Base-by-base conservation (phyloP, 495 filamentous ascomycete species). In the Hypoxylon intermedium region DNA sequence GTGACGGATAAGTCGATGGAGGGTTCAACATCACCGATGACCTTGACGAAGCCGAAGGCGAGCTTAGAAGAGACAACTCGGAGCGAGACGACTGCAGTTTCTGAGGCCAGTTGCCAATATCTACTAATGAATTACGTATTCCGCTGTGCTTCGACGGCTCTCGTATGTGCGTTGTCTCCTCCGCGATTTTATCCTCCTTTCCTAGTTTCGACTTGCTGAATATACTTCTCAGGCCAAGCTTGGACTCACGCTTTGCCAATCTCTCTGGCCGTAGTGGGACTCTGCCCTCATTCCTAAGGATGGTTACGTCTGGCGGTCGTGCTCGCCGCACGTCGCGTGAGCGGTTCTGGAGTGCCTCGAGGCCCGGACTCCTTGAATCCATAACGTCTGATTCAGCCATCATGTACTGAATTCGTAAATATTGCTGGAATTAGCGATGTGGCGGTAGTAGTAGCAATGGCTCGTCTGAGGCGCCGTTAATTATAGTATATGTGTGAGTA, bases 171-270 rank as follows among this genome's bases (percentile, higher is more conserved):
- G 63, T 60, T 12, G 43, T 9, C 41, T 63, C 67, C 24, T 63
- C 60, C 21, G 40, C 63, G 31, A 59, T 64, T 30, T 63, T 63
- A 7, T 72, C 70, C 23, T 63, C 52, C 19, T 70, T 67, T 28
- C 52, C 54, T 9, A 59, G 44, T 53, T 72, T 79, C 42, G 70
- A 64, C 45, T 71, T 70, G 38, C 74, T 63, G 56, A 83, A 83
- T 16, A 83, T 76, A 34, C 63, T 76, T 42, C 79, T 70, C 36
- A 84, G 60, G 16, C 79, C 81, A 26, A 81, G 66, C 61, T 72
- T 79, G 9, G 82, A 84, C 37, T 79, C 79, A 44, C 79, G 63
- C 41, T 64, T 69, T 7, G 46, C 45, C 5, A 63, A 37, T 24
- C 30, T 60, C 13, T 67, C 58, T 13, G 63, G 43, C 26, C 66